Evolutionary conservation across 257 asterid genomes (phyloP).

Genomic region (Solanum sitiens): DNA sequence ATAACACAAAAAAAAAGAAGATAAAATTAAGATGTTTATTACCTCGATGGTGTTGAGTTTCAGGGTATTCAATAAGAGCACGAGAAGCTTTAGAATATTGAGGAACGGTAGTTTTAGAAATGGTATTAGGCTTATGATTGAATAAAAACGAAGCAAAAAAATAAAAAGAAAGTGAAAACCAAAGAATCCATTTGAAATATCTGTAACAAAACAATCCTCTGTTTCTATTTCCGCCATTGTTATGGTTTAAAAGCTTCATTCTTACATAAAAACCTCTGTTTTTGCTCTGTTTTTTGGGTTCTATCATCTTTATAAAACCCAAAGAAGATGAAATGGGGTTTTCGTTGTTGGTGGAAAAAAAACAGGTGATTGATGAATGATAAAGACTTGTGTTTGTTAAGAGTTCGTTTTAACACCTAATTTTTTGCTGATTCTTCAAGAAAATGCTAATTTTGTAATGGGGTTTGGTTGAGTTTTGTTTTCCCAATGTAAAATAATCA

Average conservation of each 20-base stretch:
- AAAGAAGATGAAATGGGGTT: constrained; percentile 20
- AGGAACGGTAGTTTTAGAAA: constrained; percentile 32
- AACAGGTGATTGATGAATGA: not conserved
- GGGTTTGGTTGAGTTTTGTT: constrained; percentile 9
- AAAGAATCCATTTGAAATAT: constrained; percentile 63
- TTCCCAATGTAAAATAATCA: not conserved
- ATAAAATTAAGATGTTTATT: not conserved
- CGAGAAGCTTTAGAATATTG: constrained; percentile 40
- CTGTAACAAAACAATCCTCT: constrained; percentile 19
- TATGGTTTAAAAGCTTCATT: constrained; percentile 44
- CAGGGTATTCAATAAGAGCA: constrained; percentile 44
- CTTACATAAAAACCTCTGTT: constrained; percentile 56
- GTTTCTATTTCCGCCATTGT: constrained; percentile 8
- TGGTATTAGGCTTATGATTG: constrained; percentile 18
- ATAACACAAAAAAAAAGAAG: not conserved
- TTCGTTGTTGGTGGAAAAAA: constrained; percentile 9
- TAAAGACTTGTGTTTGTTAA: constrained; percentile 38
- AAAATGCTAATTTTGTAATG: not conserved
- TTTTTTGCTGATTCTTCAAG: not conserved
- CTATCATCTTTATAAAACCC: constrained; percentile 15
- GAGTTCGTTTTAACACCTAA: constrained; percentile 22
- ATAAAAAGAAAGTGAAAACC: constrained; percentile 51
- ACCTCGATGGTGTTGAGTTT: not conserved
- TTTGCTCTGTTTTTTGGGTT: constrained; percentile 9
- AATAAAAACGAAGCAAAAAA: constrained; percentile 49